These are phyloP conservation scores for Chrysochromulina parva DNA, from an alignment of 78 protist species.

Conservation along the genomic window DNA sequence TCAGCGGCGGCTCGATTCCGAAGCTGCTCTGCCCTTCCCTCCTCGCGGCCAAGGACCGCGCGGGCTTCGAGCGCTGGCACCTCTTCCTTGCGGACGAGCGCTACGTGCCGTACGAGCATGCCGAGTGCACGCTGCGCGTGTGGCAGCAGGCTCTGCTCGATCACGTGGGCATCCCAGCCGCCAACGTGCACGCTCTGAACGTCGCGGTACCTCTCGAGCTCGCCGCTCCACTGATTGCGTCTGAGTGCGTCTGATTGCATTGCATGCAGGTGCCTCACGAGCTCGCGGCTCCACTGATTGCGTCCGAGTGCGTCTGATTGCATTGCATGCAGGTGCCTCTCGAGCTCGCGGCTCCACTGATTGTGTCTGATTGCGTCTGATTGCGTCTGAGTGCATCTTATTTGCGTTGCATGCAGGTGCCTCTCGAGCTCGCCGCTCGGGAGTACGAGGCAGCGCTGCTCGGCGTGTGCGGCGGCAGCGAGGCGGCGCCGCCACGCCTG, in stretches of 20 bases:
- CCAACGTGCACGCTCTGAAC: too few relatives aligned
- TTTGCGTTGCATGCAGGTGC: not conserved
- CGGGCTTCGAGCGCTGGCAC: not conserved
- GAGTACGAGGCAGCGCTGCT: conserved; percentile 36
- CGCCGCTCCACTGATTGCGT: too few relatives aligned
- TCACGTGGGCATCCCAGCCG: not conserved
- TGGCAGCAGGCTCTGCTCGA: not conserved
- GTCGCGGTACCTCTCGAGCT: too few relatives aligned
- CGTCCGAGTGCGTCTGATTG: too few relatives aligned
- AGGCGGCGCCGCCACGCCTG: not conserved
- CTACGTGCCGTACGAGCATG: not conserved
- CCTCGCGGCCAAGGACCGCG: not conserved
- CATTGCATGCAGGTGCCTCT: too few relatives aligned
- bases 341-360: too few relatives aligned
- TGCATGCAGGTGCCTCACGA: too few relatives aligned
- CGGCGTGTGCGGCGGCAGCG: conserved; percentile 61
- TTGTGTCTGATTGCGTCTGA: too few relatives aligned
- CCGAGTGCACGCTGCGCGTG: conserved; percentile 1
- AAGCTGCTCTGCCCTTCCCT: not conserved
- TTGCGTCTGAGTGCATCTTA: too few relatives aligned
- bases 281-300: too few relatives aligned
- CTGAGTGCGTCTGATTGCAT: too few relatives aligned
- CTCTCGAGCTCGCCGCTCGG: not conserved
- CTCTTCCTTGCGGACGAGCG: conserved; percentile 53
- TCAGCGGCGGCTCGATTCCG: conserved; percentile 48